Evolutionary conservation across 306 rosid genomes (phyloP).

Genomic region (Lathyrus oleraceus): DNA sequence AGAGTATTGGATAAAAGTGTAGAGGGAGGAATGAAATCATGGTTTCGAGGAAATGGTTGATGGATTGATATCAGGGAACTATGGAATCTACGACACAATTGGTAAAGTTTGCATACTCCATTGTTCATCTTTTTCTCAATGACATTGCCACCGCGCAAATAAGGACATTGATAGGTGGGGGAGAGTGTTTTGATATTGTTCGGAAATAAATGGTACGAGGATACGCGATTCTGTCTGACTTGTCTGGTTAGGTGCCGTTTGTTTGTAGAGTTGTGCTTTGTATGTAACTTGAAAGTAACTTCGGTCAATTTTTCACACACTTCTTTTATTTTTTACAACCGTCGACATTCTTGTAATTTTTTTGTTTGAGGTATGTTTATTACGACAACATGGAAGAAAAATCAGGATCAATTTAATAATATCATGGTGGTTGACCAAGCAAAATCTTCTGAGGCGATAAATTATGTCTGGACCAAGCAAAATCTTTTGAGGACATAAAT

Average conservation of each 20-base stretch:
- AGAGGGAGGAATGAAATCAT: constrained; percentile 34
- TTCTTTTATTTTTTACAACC: no score
- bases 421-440: no score
- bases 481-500: no score
- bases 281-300: neutral
- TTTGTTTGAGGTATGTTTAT: no score
- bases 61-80: neutral
- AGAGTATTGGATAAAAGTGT: constrained; percentile 50
- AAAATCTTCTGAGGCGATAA: no score
- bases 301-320: neutral
- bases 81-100: constrained; percentile 13
- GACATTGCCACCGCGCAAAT: constrained; percentile 9
- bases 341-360: no score
- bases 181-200: neutral
- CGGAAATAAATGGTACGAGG: neutral
- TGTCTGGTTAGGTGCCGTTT: neutral
- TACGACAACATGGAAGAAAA: no score
- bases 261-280: neutral
- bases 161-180: neutral
- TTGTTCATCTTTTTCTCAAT: constrained; percentile 30
- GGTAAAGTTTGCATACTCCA: constrained; percentile 24
- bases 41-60: constrained; percentile 36
- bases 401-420: no score
- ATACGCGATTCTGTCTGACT: neutral
- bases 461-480: no score